A percentile compares a stretch with the other conserved stretches of the same genome.
Conservation (phyloP, 1,139 yeast genomes). For the Taphrina pruni region DNA sequence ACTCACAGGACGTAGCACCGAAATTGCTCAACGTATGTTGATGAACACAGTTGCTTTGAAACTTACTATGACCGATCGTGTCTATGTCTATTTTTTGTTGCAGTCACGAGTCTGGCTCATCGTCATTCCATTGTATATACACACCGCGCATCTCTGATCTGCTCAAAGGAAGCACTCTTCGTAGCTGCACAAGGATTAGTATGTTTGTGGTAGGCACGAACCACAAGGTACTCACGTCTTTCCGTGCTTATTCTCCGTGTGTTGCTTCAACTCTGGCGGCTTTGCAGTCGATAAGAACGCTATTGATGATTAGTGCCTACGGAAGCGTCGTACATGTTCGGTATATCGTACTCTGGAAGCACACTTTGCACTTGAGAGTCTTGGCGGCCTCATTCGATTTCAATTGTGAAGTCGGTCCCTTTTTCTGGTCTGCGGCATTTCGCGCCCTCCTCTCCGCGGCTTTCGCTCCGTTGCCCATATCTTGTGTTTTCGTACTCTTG, state of each 20-base stretch:
- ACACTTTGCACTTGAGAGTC: conserved; percentile 26
- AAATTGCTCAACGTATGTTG: neutral
- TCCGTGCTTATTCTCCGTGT: conserved; percentile 25
- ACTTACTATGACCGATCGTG: too few relatives aligned
- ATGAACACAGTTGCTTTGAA: neutral
- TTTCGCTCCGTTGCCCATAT: conserved; percentile 31
- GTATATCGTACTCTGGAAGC: conserved; percentile 22
- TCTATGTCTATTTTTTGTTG: too few relatives aligned
- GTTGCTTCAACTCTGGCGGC: conserved; percentile 26
- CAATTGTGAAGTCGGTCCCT: conserved; percentile 24
- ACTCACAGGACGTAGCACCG: too few relatives aligned
- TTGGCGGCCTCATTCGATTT: conserved; percentile 33
- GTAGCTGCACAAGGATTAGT: neutral
- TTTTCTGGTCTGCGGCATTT: conserved; percentile 23
- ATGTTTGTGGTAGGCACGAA: neutral
- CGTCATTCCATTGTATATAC: neutral
- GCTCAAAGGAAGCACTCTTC: conserved; percentile 17
- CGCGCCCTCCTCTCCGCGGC: conserved; percentile 27
- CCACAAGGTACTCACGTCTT: conserved; percentile 20
- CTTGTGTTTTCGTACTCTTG: neutral
- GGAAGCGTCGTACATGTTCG: neutral
- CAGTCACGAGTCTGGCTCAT: too few relatives aligned
- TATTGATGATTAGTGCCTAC: neutral
- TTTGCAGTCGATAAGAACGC: conserved; percentile 29
- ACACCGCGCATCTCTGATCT: neutral